Conservation (phyloP, 2,329 filamentous ascomycete genomes). For the Fusarium sp. region DNA sequence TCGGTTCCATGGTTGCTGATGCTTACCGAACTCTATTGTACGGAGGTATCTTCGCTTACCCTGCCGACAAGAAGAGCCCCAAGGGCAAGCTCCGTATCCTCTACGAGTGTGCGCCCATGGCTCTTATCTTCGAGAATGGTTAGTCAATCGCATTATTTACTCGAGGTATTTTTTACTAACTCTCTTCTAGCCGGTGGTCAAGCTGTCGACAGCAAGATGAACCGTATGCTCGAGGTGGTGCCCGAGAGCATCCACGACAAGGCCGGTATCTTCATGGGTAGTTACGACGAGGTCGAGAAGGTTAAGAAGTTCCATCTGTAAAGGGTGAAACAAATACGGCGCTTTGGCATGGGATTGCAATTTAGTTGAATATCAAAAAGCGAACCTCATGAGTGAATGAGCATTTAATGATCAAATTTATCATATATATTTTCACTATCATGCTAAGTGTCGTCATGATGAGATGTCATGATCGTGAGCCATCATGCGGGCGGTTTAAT, state of each 20-base stretch:
- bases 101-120: constrained; percentile 99
- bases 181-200: constrained; percentile 80
- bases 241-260: constrained; percentile 95
- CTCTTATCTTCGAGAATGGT: constrained; percentile 99
- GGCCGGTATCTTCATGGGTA: constrained; percentile 96
- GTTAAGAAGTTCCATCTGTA: constrained; percentile 81
- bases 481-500: constrained; percentile 26
- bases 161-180: constrained; percentile 43
- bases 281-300: constrained; percentile 94
- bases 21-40: constrained; percentile 96
- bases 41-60: constrained; percentile 97
- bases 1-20: constrained; percentile 98
- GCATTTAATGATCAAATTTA: constrained; percentile 44
- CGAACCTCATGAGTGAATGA: constrained; percentile 42
- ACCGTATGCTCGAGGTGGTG: constrained; percentile 87
- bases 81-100: constrained; percentile 98
- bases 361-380: constrained; percentile 41
- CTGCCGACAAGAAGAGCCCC: constrained; percentile 96
- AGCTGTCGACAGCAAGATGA: constrained; percentile 91
- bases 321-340: constrained; percentile 15
- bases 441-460: constrained; percentile 28
- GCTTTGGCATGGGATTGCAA: constrained; percentile 35
- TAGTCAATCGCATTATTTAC: constrained; percentile 51
- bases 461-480: constrained; percentile 27
- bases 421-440: constrained; percentile 19